Conservation (phyloP, 441 rosid genomes). For the Populus hybrid region DNA sequence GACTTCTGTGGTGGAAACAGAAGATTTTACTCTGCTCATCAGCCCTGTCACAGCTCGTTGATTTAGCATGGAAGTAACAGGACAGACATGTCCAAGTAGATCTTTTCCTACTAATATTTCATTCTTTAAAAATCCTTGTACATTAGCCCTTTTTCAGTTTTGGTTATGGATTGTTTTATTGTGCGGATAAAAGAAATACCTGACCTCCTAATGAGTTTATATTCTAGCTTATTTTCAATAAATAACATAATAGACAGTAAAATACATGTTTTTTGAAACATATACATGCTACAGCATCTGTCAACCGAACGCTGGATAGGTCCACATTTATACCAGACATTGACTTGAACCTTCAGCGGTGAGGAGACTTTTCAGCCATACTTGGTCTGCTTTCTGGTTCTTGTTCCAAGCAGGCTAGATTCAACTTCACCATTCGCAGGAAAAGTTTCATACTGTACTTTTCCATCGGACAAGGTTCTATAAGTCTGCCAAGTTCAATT, state of each 20-base stretch:
- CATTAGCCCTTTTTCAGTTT: too few species aligned
- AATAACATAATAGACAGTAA: neutral
- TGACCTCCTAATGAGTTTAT: neutral
- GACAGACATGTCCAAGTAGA: neutral
- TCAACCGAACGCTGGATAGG: neutral
- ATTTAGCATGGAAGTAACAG: conserved; percentile 1
- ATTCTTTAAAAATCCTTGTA: too few species aligned
- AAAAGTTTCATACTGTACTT: conserved; percentile 17
- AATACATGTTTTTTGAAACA: neutral
- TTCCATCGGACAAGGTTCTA: conserved; percentile 29
- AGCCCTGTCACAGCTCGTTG: conserved; percentile 44
- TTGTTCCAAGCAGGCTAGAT: conserved; percentile 29
- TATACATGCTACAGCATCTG: neutral
- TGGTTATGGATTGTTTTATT: neutral
- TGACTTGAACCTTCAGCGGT: conserved; percentile 30
- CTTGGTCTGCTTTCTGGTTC: conserved; percentile 34
- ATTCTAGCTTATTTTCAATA: neutral
- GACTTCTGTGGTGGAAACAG: conserved; percentile 40
- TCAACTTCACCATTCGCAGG: conserved; percentile 22
- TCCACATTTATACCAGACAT: neutral
- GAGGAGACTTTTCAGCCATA: conserved; percentile 41
- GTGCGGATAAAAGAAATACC: neutral
- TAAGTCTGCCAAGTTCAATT: conserved; percentile 4
- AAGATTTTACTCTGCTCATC: conserved; percentile 33
- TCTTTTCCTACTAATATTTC: neutral